A percentile compares a stretch with the other conserved stretches of the same genome.
These are phyloP conservation scores for Ajuga reptans DNA, from an alignment of 305 asterid genomes.

Conservation along the genomic window DNA sequence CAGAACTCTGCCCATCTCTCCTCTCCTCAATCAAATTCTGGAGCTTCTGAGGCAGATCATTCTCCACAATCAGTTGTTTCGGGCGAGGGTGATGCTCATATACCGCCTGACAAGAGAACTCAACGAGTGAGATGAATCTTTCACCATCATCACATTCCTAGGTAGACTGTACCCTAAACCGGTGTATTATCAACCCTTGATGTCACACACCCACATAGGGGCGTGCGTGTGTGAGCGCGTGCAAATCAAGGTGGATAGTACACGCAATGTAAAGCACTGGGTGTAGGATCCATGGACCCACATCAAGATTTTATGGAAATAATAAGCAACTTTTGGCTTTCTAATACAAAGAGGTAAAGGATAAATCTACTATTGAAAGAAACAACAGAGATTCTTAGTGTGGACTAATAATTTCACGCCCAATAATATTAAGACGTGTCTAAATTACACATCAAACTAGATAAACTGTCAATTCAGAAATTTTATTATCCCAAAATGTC, in stretches of 20 bases:
- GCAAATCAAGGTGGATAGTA: too few species aligned
- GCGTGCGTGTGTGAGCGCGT: too few species aligned
- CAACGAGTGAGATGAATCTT: background rate
- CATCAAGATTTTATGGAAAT: background rate
- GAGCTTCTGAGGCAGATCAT: slow-evolving; percentile 85
- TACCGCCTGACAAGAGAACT: slow-evolving; percentile 55
- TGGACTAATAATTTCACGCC: background rate
- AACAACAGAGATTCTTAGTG: background rate
- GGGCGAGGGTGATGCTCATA: slow-evolving; percentile 98
- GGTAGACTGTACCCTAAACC: background rate
- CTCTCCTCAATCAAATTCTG: slow-evolving; percentile 91
- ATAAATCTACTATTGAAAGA: background rate
- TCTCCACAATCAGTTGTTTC: slow-evolving; percentile 94
- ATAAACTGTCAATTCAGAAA: too few species aligned
- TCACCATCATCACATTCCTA: background rate
- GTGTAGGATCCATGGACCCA: too few species aligned
- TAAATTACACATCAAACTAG: too few species aligned
- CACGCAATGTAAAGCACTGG: too few species aligned
- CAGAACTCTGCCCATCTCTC: slow-evolving; percentile 92
- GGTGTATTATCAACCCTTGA: background rate
- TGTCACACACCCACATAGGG: too few species aligned
- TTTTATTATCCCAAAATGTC: background rate
- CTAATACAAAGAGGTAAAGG: background rate
- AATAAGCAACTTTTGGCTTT: background rate
- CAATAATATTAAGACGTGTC: too few species aligned